Evolutionary conservation across 1,139 yeast genomes (phyloP).

Genomic region (Blastobotrys arbuscula): DNA sequence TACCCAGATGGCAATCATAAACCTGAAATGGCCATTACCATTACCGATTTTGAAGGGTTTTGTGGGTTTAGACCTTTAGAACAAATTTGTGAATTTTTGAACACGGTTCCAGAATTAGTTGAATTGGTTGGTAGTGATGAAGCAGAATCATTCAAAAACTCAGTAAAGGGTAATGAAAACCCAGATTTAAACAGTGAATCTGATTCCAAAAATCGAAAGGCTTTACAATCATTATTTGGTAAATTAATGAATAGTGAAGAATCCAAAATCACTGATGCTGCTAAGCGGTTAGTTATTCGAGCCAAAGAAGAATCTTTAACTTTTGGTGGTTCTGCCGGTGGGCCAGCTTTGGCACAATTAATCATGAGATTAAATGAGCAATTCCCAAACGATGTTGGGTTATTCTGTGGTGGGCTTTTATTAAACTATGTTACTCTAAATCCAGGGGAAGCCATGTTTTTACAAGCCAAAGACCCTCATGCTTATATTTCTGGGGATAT

Average conservation of each 20-base stretch:
- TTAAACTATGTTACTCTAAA: slow-evolving; percentile 77
- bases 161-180: slow-evolving; percentile 38
- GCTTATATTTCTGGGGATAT: slow-evolving; percentile 96
- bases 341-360: slow-evolving; percentile 58
- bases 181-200: slow-evolving; percentile 44
- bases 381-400: slow-evolving; percentile 89
- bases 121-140: slow-evolving; percentile 61
- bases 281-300: slow-evolving; percentile 57
- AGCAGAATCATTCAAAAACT: slow-evolving; percentile 47
- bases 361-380: slow-evolving; percentile 73
- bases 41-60: slow-evolving; percentile 92
- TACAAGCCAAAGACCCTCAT: slow-evolving; percentile 96
- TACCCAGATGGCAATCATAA: slow-evolving; percentile 98
- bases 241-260: slow-evolving; percentile 77
- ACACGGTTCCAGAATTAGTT: slow-evolving; percentile 67
- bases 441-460: slow-evolving; percentile 95
- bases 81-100: slow-evolving; percentile 62
- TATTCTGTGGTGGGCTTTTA: slow-evolving; percentile 91
- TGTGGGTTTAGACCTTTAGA: slow-evolving; percentile 94
- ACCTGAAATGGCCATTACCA: slow-evolving; percentile 99
- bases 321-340: slow-evolving; percentile 36
- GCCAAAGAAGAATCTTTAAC: slow-evolving; percentile 40
- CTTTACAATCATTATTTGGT: slow-evolving; percentile 70
- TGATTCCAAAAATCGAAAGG: slow-evolving; percentile 45
- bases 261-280: slow-evolving; percentile 45